phyloP scores from a whole-genome alignment of 805 yeast species.

The Debaryomyces hansenii region DNA sequence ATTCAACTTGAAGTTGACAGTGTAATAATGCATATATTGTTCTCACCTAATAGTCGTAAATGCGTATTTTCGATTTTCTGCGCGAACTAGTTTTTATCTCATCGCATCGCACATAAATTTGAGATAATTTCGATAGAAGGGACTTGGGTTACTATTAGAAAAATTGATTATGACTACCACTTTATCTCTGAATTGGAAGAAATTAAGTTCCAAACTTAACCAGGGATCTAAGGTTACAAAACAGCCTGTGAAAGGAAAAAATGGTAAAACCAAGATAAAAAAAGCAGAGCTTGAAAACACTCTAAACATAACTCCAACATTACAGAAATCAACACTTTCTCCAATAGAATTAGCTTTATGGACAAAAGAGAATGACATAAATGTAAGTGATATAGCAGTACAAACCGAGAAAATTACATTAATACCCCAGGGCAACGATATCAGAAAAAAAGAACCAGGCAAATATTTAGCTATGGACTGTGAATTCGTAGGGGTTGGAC shows the following conservation, averaged over 20 bases:
- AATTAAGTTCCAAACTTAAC: slow-evolving; percentile 12
- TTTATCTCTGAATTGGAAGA: slow-evolving; percentile 26
- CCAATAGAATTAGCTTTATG: slow-evolving; percentile 24
- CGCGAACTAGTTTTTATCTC: not conserved
- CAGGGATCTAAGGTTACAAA: slow-evolving; percentile 10
- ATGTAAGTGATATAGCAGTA: slow-evolving; percentile 10
- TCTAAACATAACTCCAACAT: not conserved
- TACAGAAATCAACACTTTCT: not conserved
- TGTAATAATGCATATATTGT: not conserved
- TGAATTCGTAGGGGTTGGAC: slow-evolving; percentile 92
- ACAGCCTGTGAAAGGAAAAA: slow-evolving; percentile 7
- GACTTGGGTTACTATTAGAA: too few species aligned
- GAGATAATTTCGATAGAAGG: too few species aligned
- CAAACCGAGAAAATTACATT: slow-evolving; percentile 2
- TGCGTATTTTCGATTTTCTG: not conserved
- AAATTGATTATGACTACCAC: not conserved
- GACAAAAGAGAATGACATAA: slow-evolving; percentile 23
- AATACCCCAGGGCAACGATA: slow-evolving; percentile 11
- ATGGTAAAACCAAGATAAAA: slow-evolving; percentile 10
- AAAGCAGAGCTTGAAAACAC: not conserved
- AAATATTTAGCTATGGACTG: slow-evolving; percentile 84
- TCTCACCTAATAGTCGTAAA: not conserved
- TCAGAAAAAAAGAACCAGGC: slow-evolving; percentile 53
- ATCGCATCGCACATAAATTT: not conserved
- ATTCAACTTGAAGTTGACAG: not conserved